Percentiles rank a stretch among this genome's conserved stretches.
These are phyloP conservation scores for Inonotus hispidus DNA, from an alignment of 1,284 basidiomycete species.

Conservation along the genomic window DNA sequence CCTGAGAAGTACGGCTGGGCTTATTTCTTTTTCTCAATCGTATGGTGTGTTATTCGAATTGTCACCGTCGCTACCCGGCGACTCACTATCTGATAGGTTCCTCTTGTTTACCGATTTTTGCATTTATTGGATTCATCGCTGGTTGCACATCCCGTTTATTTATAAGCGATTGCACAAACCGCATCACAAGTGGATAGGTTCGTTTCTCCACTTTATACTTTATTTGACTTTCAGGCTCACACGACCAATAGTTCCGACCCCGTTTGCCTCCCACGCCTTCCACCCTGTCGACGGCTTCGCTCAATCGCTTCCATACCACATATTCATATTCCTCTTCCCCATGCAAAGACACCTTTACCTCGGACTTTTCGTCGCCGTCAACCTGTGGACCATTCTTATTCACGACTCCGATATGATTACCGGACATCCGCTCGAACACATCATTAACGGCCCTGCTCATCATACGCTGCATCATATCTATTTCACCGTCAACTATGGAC, in stretches of 20 bases:
- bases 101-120: slow-evolving; percentile 87
- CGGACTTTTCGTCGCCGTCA: slow-evolving; percentile 81
- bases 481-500: slow-evolving; percentile 95
- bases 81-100: slow-evolving; percentile 47
- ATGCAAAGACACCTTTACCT: slow-evolving; percentile 83
- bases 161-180: slow-evolving; percentile 95
- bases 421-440: slow-evolving; percentile 81
- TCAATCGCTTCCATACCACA: slow-evolving; percentile 93
- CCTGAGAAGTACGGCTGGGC: slow-evolving; percentile 66
- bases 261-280: slow-evolving; percentile 96
- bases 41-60: slow-evolving; percentile 44
- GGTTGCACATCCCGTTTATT: slow-evolving; percentile 79
- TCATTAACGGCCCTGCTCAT: slow-evolving; percentile 97
- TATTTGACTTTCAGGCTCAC: slow-evolving; percentile 5
- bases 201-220: slow-evolving; percentile 28
- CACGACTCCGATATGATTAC: slow-evolving; percentile 99
- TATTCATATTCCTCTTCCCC: slow-evolving; percentile 91
- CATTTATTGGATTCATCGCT: slow-evolving; percentile 95
- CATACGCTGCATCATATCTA: slow-evolving; percentile 96
- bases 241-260: slow-evolving; percentile 77
- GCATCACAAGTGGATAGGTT: slow-evolving; percentile 97
- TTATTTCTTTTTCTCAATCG: slow-evolving; percentile 58
- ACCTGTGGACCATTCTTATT: slow-evolving; percentile 92
- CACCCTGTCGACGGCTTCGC: slow-evolving; percentile 93
- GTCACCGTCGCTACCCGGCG: not conserved